A percentile compares a stretch with the other conserved stretches of the same genome.
Evolutionary conservation across 148 eudicot genomes (phyloP).

Genomic region (Arbutus unedo): DNA sequence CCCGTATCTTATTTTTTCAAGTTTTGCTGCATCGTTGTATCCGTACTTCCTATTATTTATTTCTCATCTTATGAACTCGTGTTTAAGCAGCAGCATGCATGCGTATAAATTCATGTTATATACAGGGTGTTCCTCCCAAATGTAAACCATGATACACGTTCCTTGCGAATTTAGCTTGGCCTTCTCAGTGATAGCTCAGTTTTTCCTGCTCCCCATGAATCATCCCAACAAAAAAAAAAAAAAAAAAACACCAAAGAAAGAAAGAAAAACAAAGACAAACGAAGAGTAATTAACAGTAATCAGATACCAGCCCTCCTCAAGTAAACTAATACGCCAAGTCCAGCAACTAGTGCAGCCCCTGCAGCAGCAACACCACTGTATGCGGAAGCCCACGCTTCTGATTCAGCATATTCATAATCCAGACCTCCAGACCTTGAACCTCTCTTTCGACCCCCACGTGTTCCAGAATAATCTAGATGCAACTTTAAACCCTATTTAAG

Average conservation of each 20-base stretch:
- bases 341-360: constrained; percentile 87
- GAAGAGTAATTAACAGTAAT: neutral
- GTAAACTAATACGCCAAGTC: constrained; percentile 74
- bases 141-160: neutral
- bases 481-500: constrained; percentile 65
- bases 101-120: neutral
- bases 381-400: constrained; percentile 81
- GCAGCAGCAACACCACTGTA: constrained; percentile 85
- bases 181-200: neutral
- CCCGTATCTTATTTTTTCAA: no score
- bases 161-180: neutral
- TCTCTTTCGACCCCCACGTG: constrained; percentile 38
- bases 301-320: constrained; percentile 41
- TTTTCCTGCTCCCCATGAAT: neutral
- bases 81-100: neutral
- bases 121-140: neutral
- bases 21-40: no score
- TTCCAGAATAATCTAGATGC: constrained; percentile 62
- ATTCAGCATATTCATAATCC: constrained; percentile 47
- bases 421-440: constrained; percentile 40
- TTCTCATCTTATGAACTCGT: neutral
- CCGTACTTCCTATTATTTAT: no score
- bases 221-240: neutral
- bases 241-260: no score
- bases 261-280: no score